Base-by-base conservation (phyloP, 768 basidiomycete genomes). In the Boletus pseudo-olivaceus region DNA sequence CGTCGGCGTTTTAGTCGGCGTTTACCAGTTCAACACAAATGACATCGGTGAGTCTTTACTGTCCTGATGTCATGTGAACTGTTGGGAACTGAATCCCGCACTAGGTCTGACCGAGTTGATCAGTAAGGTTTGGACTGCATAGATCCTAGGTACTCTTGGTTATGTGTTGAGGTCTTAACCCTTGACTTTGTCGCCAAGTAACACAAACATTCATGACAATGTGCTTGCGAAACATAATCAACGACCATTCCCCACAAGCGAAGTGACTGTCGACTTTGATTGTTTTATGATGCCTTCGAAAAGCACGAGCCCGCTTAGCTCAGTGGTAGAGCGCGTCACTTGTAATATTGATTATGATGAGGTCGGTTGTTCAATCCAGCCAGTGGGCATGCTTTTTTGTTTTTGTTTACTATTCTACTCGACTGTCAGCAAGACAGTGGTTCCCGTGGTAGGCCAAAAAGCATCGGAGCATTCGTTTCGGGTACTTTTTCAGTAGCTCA, bases 1-100 rank as follows among this genome's bases (percentile, higher is more conserved):
- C 29, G 82, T 86, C 37, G 92, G 85, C 20, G 84, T 89, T 5
- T 78, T 94, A 48, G 84, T 93, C 42, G 96, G 97, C 15, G 82
- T 98, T 7, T 99, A 97, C 76, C 89, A 97, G 72, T 98, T 98
- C 78, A 98, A 98, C 76, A 98, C 97, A 40, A 93, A 96, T 67
- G 96, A 98, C 68, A 85, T 99, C 58, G 95, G 97, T 97, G 62
- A 61, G 90, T 78, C 33, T 32, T 41, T 41, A 10, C 8, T n/a
- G 35, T 49, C 37, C 43, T 56, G 12, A 49, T 10, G 56, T 54
- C 38, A 39, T 30, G 30, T 43, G 10, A 48, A 23, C 7, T 43
- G 19, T 6, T 40, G 41, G 32, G 20, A 44, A 34, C 53, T 49
- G 20, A 57, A n/a, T 53, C 37, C 10, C 49, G 51, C 14, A 7